Evolutionary conservation across 768 basidiomycete species (phyloP).

Genomic region (Megacollybia marginata): DNA sequence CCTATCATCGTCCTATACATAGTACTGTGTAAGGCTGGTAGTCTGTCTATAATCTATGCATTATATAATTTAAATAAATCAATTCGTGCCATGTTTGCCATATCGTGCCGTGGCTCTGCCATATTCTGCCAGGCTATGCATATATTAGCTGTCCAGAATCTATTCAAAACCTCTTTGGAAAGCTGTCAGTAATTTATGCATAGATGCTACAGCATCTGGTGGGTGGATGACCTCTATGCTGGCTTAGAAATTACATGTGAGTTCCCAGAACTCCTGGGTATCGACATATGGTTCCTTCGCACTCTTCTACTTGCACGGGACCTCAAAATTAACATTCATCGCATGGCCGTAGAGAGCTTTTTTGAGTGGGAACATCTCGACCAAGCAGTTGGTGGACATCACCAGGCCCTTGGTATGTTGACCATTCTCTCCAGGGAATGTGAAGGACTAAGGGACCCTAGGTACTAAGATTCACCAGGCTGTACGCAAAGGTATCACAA

Average conservation of each 20-base stretch:
- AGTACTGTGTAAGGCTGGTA: no score
- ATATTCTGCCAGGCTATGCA: no score
- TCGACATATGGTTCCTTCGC: conserved; percentile 1
- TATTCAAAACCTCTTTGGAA: no score
- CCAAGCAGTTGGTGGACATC: background rate
- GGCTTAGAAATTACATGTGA: background rate
- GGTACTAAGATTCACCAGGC: background rate
- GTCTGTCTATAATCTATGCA: no score
- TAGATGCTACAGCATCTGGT: no score
- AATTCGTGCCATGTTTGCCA: no score
- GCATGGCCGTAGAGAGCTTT: background rate
- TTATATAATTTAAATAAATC: no score
- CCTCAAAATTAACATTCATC: conserved; percentile 6
- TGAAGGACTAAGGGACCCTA: background rate
- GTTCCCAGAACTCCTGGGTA: background rate
- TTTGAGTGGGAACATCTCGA: background rate
- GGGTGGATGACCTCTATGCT: background rate
- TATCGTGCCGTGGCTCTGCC: no score
- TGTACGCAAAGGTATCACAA: background rate
- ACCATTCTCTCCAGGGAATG: background rate
- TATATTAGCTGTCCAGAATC: no score
- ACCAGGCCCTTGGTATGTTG: background rate
- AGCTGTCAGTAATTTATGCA: no score
- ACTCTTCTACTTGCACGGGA: conserved; percentile 4
- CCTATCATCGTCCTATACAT: no score